Evolutionary conservation across 768 basidiomycete genomes (phyloP), one percentile per base, ranked within the genome.

Genomic region (Podaxis sp.): DNA sequence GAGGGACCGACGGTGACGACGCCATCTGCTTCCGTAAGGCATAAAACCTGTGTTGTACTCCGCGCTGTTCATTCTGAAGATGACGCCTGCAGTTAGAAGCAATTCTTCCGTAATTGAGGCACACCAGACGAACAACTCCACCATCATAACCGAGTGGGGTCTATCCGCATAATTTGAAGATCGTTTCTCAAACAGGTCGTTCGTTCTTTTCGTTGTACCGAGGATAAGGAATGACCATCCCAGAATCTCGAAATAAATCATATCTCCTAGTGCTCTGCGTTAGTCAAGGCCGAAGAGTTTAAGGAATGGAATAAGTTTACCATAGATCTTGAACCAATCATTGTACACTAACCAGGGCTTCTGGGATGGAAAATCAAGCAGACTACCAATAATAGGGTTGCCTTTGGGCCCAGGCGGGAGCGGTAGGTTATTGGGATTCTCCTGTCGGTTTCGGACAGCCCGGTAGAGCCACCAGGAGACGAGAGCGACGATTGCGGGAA

Each of bases 21-120:
- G 62, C 74, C 74, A 75, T 30, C 59, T 64, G 33, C 70, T 64
- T 3, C 68, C 70, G 57, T 74, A 74, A 0, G 70, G 69, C 9
- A 69, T 65, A 49, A 71, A 42, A 42, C 55, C 63, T 19, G 68
- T 52, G 33, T 52, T 54, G 13, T 39, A 62, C 5, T 49, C 51
- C n/a, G 17, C 55, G 6, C 28, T 30, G 24, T 38, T 22, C 53
- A 60, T 60, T 38, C 64, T 62, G 33, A 28, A 17, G 49, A 30
- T 30, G 28, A 30, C 28, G 6, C 6, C 28, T 7, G 28, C 19
- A 11, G 7, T 38, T 24, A 8, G 4, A n/a, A 6, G 53, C 13
- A 12, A 6, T 9, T 28, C 33, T 42, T 8, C 11, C 9, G 38
- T 44, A 53, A 17, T 8, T 15, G 15, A 17, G 12, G 39, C 49